These are phyloP conservation scores for Polygonum aviculare DNA, from an alignment of 148 eudicot species.

Conservation along the genomic window DNA sequence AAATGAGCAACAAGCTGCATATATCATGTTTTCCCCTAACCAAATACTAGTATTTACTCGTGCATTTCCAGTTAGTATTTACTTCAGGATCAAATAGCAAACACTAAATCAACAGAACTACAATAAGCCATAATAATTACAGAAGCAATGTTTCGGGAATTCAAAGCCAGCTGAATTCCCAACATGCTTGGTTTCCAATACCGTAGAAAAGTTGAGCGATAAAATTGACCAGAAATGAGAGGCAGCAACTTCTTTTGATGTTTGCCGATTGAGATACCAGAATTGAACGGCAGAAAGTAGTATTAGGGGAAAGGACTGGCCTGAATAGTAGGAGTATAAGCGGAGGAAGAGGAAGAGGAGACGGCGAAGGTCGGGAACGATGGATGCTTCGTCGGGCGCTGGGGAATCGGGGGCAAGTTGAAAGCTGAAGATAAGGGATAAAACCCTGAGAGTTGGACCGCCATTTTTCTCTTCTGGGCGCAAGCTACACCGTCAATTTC, in stretches of 20 bases:
- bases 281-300: neutral
- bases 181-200: neutral
- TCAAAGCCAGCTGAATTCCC: neutral
- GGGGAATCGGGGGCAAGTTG: slow-evolving; percentile 7
- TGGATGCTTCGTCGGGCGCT: slow-evolving; percentile 10
- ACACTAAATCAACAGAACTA: neutral
- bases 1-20: neutral
- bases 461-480: slow-evolving; percentile 20
- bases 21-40: neutral
- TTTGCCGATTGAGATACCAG: neutral
- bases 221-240: neutral
- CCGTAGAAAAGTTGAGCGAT: neutral
- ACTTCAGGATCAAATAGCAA: slow-evolving; percentile 8
- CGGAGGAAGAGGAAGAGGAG: slow-evolving; percentile 16
- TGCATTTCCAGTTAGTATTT: neutral
- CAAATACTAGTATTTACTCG: neutral
- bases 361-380: slow-evolving; percentile 15
- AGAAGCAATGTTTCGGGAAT: neutral
- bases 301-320: slow-evolving; percentile 12
- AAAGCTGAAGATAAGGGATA: slow-evolving; percentile 20
- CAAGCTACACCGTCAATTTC: neutral
- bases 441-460: slow-evolving; percentile 30
- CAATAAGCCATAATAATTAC: neutral
- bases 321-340: slow-evolving; percentile 55
- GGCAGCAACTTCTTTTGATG: neutral